Evolutionary conservation across 495 filamentous ascomycete genomes (phyloP).

Genomic region (Penicillium cataractarum): DNA sequence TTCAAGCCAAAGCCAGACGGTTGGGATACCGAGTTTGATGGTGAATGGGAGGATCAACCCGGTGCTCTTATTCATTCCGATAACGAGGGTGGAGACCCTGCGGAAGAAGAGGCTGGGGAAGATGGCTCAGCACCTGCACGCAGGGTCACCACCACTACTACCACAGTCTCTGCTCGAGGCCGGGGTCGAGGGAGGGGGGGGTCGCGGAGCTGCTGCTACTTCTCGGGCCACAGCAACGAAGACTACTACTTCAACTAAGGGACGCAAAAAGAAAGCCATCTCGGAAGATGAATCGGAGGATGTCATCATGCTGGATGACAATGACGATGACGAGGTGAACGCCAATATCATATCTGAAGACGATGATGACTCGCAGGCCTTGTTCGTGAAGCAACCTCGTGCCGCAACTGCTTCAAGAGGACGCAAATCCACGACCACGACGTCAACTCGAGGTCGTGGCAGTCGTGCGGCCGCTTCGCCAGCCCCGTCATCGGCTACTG

Average conservation of each 20-base stretch:
- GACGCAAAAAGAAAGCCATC: constrained; percentile 48
- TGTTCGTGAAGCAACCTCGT: constrained; percentile 58
- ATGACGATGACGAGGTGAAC: constrained; percentile 61
- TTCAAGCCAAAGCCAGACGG: constrained; percentile 74
- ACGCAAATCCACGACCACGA: constrained; percentile 28
- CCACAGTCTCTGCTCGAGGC: constrained; percentile 47
- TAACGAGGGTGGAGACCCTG: constrained; percentile 51
- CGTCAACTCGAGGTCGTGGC: constrained; percentile 34
- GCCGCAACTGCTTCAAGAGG: constrained; percentile 34
- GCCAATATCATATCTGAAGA: constrained; percentile 36
- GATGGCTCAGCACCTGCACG: constrained; percentile 37
- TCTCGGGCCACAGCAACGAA: constrained; percentile 43
- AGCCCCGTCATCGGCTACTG: constrained; percentile 50
- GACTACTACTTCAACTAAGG: constrained; percentile 36
- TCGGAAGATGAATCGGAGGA: constrained; percentile 66
- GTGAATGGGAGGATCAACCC: constrained; percentile 80
- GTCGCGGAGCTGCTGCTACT: constrained; percentile 45
- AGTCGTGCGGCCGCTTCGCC: constrained; percentile 43
- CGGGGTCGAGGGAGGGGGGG: constrained; percentile 54
- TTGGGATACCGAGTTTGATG: constrained; percentile 88
- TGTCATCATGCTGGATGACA: constrained; percentile 63
- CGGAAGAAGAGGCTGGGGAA: constrained; percentile 51
- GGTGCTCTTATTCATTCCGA: constrained; percentile 66
- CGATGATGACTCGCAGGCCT: constrained; percentile 50
- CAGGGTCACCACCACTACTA: constrained; percentile 17